Evolutionary conservation across 768 basidiomycete species (phyloP).

Genomic region (Leccinum arenicola): DNA sequence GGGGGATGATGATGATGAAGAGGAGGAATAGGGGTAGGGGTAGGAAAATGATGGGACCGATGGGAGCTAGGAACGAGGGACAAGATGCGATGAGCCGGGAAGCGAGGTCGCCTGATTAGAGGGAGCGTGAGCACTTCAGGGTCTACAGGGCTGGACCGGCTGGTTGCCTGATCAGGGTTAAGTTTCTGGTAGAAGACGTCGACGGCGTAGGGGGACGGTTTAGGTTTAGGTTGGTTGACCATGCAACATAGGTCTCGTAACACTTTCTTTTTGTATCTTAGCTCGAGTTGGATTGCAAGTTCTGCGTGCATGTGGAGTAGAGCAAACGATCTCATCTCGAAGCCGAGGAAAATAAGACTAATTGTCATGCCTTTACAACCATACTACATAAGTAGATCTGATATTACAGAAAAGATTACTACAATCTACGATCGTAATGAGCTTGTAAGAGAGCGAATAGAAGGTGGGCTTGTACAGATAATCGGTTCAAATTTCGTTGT

Average conservation of each 20-base stretch:
- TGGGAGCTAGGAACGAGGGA: neutral
- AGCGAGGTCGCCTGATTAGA: neutral
- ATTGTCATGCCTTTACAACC: neutral
- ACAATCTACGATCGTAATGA: neutral
- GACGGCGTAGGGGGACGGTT: neutral
- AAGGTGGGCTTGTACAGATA: neutral
- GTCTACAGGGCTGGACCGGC: neutral
- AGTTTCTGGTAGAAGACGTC: neutral
- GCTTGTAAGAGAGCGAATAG: neutral
- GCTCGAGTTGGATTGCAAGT: neutral
- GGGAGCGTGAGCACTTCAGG: neutral
- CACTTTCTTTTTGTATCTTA: neutral
- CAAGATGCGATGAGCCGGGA: neutral
- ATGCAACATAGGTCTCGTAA: neutral
- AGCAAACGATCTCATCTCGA: neutral
- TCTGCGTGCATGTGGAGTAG: neutral
- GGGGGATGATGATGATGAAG: constrained; percentile 60
- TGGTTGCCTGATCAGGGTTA: neutral
- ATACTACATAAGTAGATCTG: neutral
- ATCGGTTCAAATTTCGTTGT: neutral
- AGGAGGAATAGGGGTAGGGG: constrained; percentile 27
- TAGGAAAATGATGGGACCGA: neutral
- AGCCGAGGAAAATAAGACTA: neutral
- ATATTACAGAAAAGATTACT: neutral
- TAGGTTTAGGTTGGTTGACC: too few species aligned